These are phyloP conservation scores for Cladochytrium tenue DNA, from an alignment of 371 early-diverging fungal species.

Conservation along the genomic window DNA sequence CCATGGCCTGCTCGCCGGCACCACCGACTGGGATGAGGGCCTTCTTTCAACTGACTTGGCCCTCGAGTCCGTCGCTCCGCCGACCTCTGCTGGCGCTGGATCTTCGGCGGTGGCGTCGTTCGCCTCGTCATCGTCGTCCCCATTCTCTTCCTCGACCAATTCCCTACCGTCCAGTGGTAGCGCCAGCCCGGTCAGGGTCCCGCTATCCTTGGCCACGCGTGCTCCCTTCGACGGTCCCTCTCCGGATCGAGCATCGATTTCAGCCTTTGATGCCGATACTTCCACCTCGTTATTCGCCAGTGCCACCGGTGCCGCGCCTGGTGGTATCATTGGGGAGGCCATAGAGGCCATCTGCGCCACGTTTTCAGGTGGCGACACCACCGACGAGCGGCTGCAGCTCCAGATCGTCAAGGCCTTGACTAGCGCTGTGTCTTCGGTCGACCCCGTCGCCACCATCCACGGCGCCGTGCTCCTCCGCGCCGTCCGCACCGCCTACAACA, in stretches of 20 bases:
- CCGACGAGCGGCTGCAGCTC: conserved; percentile 73
- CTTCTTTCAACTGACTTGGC: background rate
- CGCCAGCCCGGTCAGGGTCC: background rate
- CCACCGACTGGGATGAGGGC: background rate
- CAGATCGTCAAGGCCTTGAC: conserved; percentile 83
- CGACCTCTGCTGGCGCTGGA: background rate
- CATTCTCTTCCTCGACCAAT: too few relatives aligned
- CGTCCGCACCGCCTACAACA: conserved; percentile 65
- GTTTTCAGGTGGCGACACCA: conserved; percentile 62
- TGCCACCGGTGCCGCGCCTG: conserved; percentile 17
- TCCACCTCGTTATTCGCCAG: conserved; percentile 22
- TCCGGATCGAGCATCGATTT: background rate
- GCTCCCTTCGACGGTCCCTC: background rate
- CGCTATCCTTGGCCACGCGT: too few relatives aligned
- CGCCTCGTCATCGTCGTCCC: background rate
- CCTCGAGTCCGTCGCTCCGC: background rate
- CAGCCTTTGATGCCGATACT: background rate
- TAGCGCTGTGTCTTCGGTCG: conserved; percentile 75
- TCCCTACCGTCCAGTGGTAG: too few relatives aligned
- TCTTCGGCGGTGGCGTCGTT: background rate
- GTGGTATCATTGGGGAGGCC: conserved; percentile 40
- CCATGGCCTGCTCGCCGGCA: background rate
- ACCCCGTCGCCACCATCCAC: conserved; percentile 62
- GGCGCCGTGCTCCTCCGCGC: conserved; percentile 77
- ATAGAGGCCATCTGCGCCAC: conserved; percentile 51